Base-by-base conservation (phyloP, 352 stramenopile species). In the Globisporangium sylvaticum region DNA sequence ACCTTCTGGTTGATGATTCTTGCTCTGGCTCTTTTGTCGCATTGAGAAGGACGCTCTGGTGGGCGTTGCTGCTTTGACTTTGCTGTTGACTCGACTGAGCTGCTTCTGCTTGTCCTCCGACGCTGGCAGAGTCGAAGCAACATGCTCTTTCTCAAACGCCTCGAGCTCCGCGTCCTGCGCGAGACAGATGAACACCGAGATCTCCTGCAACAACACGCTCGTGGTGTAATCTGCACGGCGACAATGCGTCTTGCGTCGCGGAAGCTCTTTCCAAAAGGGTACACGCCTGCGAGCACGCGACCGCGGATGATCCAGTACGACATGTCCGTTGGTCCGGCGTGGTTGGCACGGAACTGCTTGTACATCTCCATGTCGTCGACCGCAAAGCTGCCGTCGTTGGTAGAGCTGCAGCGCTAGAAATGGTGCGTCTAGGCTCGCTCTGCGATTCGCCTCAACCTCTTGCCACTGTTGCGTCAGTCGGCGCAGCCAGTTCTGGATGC, bases 241-340 rank as follows among this genome's bases (percentile, higher is more conserved):
- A 85, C 78, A 5, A 86, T 69, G 20, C 78, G 69, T 1, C 78
- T 64, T 18, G 79, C 80, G 12, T 87, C 71, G 3, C 71, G 73
- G 15, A 87, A 87, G 14, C 80, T 77, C 58, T 67, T 54, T 14
- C 84, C 83, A 0, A 74, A 37, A 1, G 87, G 87, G 62, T 88
- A 92, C 6, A 69, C 67, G 8, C 86, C 84, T 25, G 79, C 68
- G 14, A 94, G 76, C 34, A 94, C 66, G 10, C 79, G 76, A 32
- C 68, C 63, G 44, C 80, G 81, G 39, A 94, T 63, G 61, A 92
- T 66, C 88, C 86, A 94, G 63, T 88, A 91, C 32, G 83, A 92
- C 55, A 73, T 72, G 62, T 90, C 83, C 0, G 83, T 90, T 7
- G 86, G 86, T 0, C 88, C 84, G 0, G 73, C 69, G 65, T 93